These are phyloP conservation scores for Paramyrothecium sp. DNA, from an alignment of 2,329 filamentous ascomycete species.

Conservation along the genomic window DNA sequence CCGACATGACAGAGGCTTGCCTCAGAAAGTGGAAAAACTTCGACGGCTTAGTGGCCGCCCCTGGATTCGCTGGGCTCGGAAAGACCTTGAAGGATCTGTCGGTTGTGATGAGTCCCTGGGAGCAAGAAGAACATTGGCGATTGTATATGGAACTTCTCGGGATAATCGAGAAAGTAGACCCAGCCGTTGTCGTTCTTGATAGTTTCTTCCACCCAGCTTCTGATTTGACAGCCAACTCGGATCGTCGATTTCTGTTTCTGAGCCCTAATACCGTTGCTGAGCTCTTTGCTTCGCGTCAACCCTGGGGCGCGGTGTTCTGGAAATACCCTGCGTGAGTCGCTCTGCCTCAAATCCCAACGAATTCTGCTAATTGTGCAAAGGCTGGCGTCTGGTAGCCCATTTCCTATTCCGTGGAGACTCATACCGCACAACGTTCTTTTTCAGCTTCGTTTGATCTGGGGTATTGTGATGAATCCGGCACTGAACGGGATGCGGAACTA, in stretches of 20 bases:
- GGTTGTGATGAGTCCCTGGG: background rate
- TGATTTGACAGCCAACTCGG: background rate
- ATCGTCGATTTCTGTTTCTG: background rate
- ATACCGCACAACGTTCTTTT: conserved; percentile 38
- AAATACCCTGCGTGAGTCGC: background rate
- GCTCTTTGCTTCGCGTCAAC: background rate
- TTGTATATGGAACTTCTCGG: background rate
- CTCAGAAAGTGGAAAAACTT: background rate
- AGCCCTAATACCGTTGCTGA: background rate
- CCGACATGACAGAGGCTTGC: background rate
- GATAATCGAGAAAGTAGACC: background rate
- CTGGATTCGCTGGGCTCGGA: background rate
- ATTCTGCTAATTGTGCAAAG: conserved; percentile 16
- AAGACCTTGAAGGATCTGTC: background rate
- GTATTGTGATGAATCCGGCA: conserved; percentile 6
- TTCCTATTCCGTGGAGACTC: conserved; percentile 40
- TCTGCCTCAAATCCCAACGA: background rate
- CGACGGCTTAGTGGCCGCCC: background rate
- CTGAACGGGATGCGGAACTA: background rate
- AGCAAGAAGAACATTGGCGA: background rate
- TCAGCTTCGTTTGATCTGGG: conserved; percentile 11
- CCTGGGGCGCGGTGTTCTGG: background rate
- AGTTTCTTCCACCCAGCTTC: background rate
- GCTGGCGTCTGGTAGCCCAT: conserved; percentile 38
- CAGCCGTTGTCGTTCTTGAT: background rate